Percentiles rank a stretch among this genome's conserved stretches.
phyloP scores from a whole-genome alignment of 306 rosid species.

The Trifolium pratense region DNA sequence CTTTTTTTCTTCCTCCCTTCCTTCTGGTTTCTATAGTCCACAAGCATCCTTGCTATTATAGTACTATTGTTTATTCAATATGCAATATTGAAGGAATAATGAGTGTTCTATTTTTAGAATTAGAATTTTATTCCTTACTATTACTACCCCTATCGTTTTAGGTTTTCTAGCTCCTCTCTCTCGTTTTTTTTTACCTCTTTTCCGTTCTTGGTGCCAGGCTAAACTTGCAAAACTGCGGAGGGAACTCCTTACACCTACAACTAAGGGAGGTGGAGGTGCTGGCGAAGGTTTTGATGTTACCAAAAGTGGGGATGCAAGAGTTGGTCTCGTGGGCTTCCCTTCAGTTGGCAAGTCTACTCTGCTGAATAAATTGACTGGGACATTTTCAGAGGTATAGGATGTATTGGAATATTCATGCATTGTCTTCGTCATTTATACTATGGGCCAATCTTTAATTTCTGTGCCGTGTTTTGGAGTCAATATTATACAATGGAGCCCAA shows the following conservation, averaged over 20 bases:
- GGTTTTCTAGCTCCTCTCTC: not conserved
- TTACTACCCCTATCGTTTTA: slow-evolving; percentile 9
- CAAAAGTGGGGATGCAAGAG: slow-evolving; percentile 99
- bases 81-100: slow-evolving; percentile 29
- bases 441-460: slow-evolving; percentile 25
- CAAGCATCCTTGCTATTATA: slow-evolving; percentile 26
- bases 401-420: slow-evolving; percentile 20
- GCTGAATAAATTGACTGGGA: slow-evolving; percentile 93
- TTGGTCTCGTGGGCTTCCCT: slow-evolving; percentile 98
- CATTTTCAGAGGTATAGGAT: slow-evolving; percentile 88
- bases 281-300: slow-evolving; percentile 99
- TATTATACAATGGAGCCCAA: slow-evolving; percentile 20
- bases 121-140: not conserved
- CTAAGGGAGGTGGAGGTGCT: slow-evolving; percentile 94
- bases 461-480: slow-evolving; percentile 22
- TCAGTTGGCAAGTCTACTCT: slow-evolving; percentile 98
- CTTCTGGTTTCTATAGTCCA: slow-evolving; percentile 9
- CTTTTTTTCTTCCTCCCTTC: slow-evolving; percentile 1
- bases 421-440: slow-evolving; percentile 15
- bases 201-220: slow-evolving; percentile 62
- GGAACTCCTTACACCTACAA: slow-evolving; percentile 82
- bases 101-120: slow-evolving; percentile 13
- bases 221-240: slow-evolving; percentile 95
- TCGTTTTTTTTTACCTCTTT: not conserved
- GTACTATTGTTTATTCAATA: not conserved